Evolutionary conservation across 768 basidiomycete species (phyloP).

Genomic region (Omphalotus guepiniiformis): DNA sequence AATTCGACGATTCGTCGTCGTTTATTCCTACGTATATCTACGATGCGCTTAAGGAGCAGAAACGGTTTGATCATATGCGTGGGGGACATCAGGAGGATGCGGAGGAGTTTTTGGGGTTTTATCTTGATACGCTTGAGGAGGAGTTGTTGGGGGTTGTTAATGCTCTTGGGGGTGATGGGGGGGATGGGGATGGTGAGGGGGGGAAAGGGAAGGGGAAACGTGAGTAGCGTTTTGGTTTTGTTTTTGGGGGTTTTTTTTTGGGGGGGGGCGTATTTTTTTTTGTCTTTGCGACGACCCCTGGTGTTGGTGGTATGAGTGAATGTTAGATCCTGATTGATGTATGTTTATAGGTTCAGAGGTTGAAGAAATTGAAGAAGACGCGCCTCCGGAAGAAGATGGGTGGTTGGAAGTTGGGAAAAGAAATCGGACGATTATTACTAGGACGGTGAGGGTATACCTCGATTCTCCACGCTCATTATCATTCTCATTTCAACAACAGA

Average conservation of each 20-base stretch:
- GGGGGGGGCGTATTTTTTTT: too few relatives aligned
- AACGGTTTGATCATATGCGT: slow-evolving; percentile 91
- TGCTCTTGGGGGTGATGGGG: slow-evolving; percentile 29
- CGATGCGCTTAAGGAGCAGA: slow-evolving; percentile 90
- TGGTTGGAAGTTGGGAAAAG: slow-evolving; percentile 94
- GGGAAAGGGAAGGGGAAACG: neutral
- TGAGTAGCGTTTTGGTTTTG: too few relatives aligned
- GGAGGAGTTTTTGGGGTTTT: slow-evolving; percentile 98
- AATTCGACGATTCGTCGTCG: slow-evolving; percentile 55
- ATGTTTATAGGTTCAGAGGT: too few relatives aligned
- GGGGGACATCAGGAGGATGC: slow-evolving; percentile 97
- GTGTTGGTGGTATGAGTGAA: too few relatives aligned
- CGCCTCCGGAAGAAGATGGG: slow-evolving; percentile 53
- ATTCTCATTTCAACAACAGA: slow-evolving; percentile 37
- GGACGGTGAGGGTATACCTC: slow-evolving; percentile 53
- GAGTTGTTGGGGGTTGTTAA: slow-evolving; percentile 72
- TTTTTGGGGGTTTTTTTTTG: too few relatives aligned
- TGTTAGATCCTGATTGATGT: too few relatives aligned
- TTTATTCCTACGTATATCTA: slow-evolving; percentile 87
- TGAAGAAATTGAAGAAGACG: slow-evolving; percentile 40
- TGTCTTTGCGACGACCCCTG: too few relatives aligned
- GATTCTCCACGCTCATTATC: slow-evolving; percentile 4
- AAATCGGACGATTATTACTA: slow-evolving; percentile 74
- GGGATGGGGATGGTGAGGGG: neutral
- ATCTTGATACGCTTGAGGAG: slow-evolving; percentile 91